Evolutionary conservation across 139 green algal genomes (phyloP), one percentile per base, ranked within the genome.

Genomic region (Deuterostichococcus epilithicus): DNA sequence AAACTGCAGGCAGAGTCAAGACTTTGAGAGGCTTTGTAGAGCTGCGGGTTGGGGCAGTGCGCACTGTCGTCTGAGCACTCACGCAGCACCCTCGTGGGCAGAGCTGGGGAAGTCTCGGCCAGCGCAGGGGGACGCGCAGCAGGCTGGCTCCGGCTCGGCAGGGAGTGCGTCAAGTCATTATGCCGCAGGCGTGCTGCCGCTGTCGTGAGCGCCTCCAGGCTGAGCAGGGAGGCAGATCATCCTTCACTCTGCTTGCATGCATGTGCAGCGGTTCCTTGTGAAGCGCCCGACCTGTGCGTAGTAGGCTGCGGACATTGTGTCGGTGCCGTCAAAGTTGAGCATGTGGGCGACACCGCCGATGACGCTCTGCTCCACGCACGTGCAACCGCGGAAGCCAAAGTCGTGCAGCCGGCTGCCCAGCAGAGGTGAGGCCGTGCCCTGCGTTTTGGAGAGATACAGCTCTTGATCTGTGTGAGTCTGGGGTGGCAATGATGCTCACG

Each of bases 241-340:
- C n/a, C n/a, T n/a, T n/a, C n/a, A n/a, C n/a, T n/a, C n/a, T n/a
- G n/a, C n/a, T n/a, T 63, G 47, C 47, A 63, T 63, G 47, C 10
- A 70, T 67, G 28, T 18, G 37, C 10, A 26, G 20, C 45, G 71
- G 38, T 67, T 34, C 25, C 36, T 35, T 15, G 52, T 45, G 72
- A 30, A 60, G 45, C 6, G 3, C 10, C 35, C 20, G 8, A 89
- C 84, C 89, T 95, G 91, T 0, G 88, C 91, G 68, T 97, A 97
- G 78, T 93, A 98, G 2, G 89, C 89, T 3, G 94, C 94, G 2
- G 87, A 88, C 83, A 97, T 90, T 22, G 93, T 98, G 79, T 98
- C 94, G 30, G 83, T 89, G 45, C 92, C 90, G 28, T 86, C 82
- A 80, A 97, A 98, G 80, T 87, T 94, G 20, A 98, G 86, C 73